A percentile compares a stretch with the other conserved stretches of the same genome.
Evolutionary conservation across 2,329 filamentous ascomycete species (phyloP).

Genomic region (Cercospora sp.): DNA sequence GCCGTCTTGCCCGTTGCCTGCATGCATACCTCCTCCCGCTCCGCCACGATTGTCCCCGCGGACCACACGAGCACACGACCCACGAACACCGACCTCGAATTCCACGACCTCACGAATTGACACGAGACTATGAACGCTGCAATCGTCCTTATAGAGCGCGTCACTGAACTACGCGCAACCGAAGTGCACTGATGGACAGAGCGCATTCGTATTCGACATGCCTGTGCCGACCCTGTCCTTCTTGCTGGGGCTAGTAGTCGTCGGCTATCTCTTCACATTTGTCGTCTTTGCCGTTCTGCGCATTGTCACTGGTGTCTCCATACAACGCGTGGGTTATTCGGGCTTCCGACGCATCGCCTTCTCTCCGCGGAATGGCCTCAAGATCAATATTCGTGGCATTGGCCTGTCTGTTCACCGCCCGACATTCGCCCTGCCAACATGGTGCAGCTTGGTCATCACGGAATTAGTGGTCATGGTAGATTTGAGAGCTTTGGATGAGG

Average conservation of each 20-base stretch:
- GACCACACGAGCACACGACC: not conserved
- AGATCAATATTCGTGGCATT: constrained; percentile 84
- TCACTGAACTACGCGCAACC: not conserved
- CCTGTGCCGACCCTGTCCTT: constrained; percentile 61
- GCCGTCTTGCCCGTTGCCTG: not conserved
- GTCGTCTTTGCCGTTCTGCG: constrained; percentile 90
- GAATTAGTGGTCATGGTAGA: constrained; percentile 85
- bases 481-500: constrained; percentile 59
- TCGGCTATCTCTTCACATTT: constrained; percentile 88
- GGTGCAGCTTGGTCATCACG: constrained; percentile 85
- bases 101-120: not conserved
- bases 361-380: constrained; percentile 82
- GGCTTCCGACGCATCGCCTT: constrained; percentile 89
- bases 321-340: constrained; percentile 90
- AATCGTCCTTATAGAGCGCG: not conserved
- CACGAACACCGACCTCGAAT: not conserved
- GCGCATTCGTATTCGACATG: constrained; percentile 38
- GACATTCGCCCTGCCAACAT: constrained; percentile 95
- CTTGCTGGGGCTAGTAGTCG: constrained; percentile 77
- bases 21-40: not conserved
- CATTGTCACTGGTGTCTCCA: constrained; percentile 89
- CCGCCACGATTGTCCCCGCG: not conserved
- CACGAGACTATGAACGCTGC: not conserved
- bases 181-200: not conserved
- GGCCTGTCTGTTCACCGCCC: constrained; percentile 87